Evolutionary conservation across 192 early-diverging fungal genomes (phyloP), one percentile per base, ranked within the genome.

Genomic region (Coemansia guatemalensis): DNA sequence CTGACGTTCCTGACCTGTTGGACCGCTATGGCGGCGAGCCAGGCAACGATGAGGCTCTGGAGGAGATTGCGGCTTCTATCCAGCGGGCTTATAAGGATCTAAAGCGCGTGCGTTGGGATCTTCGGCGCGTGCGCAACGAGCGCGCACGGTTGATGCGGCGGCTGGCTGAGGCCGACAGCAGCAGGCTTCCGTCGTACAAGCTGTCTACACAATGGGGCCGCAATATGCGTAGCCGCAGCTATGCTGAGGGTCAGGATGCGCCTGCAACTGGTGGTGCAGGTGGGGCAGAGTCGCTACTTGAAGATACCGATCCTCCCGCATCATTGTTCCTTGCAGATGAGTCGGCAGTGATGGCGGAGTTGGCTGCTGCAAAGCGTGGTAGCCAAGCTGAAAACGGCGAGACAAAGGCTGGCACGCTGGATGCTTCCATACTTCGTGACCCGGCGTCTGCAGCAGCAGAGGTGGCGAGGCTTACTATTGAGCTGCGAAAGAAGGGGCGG

Each of bases 111-210:
- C 73, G 78, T 20, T 29, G 59, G 18, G 69, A 70, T 8, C 60
- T 67, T 17, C 33, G 54, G 20, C 57, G 69, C 12, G 58, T 64
- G 4, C 70, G 67, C 48, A 63, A 62, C 24, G 69, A 75, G 44
- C 73, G 78, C 5, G 58, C 54, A 4, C 78, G 68, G 4, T 18
- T 81, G 59, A 56, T 81, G 57, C 67, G 65, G 69, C 72, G 78
- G 17, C 11, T 75, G 58, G 68, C 65, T n/a, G 53, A 81, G 62
- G 49, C 39, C 6, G 78, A 75, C 47, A 60, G 62, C 6, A 61
- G 62, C 63, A 71, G 71, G 52, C 62, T 81, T 44, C 78, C 78
- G 12, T 81, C 78, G 32, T 75, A 56, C 20, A 69, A 71, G 60
- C 62, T 81, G 30, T 75, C 78, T 0, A 44, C 64, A 8, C 64